Base-by-base conservation (phyloP, 2,329 filamentous ascomycete genomes). In the Aspergillus fischeri region DNA sequence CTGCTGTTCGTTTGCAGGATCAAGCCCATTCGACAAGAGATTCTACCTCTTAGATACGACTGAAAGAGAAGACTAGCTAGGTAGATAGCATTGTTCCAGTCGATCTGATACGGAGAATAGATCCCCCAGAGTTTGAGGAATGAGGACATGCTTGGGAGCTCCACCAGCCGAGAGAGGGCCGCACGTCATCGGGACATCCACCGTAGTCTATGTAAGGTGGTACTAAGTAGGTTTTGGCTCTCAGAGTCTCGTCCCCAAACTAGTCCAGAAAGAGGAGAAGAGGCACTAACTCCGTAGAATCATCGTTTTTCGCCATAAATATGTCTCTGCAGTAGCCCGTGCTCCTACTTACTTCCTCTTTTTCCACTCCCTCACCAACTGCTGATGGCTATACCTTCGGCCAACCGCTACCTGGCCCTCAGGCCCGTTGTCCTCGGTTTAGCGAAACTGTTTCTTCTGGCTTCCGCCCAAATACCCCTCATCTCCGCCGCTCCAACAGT, bases 351-450 rank as follows among this genome's bases (percentile, higher is more conserved):
- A n/a, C 28, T 51, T 4, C 20, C 20, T 14, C 17, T 17, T 20
- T 50, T 35, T 21, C 3, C 4, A 11, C 48, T 17, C 10, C 49
- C 11, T 35, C 49, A 27, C 28, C 32, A 29, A 29, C 49, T 51
- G 49, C 49, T 63, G 60, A 72, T 72, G 70, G 66, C 64, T 63
- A 63, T 65, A 56, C 56, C 63, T 51, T 29, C 57, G 45, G 60
- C 65, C 52, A 70, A 65, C 60, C 69, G 66, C 52, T 69, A 72
- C 51, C 59, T 76, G 61, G 68, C 71, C 61, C 58, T 70, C 58
- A 68, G 75, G 67, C 73, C 75, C 27, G 60, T 74, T 55, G 64
- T 74, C 58, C 64, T 79, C 56, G 72, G 74, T 38, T 61, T 78
- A 45, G 70, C 72, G 20, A 80, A 78, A 63, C 56, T 78, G 51